phyloP scores from a whole-genome alignment of 148 eudicot species.

The Persicaria tinctoria region DNA sequence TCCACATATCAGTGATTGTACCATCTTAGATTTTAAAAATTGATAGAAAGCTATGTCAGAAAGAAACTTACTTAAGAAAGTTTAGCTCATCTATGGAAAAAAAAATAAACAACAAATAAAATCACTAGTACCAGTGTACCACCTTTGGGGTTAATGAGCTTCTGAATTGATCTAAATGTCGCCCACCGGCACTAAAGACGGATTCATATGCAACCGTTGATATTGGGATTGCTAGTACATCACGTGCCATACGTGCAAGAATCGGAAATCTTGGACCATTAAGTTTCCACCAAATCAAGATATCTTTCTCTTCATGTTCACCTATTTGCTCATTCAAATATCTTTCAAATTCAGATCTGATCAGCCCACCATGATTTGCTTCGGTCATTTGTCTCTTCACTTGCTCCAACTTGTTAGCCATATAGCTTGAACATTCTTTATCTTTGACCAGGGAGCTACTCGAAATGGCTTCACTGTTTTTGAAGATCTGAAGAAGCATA shows the following conservation, averaged over 20 bases:
- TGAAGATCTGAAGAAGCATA: background rate
- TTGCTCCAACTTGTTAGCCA: background rate
- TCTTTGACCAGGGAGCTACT: too few relatives aligned
- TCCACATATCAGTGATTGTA: too few relatives aligned
- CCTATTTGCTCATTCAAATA: background rate
- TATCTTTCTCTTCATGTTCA: background rate
- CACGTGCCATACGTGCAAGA: constrained; percentile 7
- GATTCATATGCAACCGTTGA: constrained; percentile 9
- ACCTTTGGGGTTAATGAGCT: too few relatives aligned
- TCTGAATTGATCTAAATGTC: constrained; percentile 21
- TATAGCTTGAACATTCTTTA: background rate
- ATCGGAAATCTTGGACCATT: constrained; percentile 1
- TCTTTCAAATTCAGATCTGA: constrained; percentile 4
- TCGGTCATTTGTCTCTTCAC: background rate
- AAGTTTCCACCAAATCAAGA: background rate
- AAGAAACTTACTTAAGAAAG: too few relatives aligned
- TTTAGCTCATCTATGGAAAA: too few relatives aligned
- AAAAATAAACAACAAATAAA: too few relatives aligned
- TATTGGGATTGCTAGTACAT: constrained; percentile 7
- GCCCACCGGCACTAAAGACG: constrained; percentile 8
- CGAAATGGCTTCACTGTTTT: too few relatives aligned
- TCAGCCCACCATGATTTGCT: background rate
- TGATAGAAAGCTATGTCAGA: too few relatives aligned
- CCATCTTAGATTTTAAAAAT: too few relatives aligned
- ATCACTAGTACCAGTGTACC: too few relatives aligned